Base-by-base conservation (phyloP, 1,284 basidiomycete species). In the Schizopora paradoxa region DNA sequence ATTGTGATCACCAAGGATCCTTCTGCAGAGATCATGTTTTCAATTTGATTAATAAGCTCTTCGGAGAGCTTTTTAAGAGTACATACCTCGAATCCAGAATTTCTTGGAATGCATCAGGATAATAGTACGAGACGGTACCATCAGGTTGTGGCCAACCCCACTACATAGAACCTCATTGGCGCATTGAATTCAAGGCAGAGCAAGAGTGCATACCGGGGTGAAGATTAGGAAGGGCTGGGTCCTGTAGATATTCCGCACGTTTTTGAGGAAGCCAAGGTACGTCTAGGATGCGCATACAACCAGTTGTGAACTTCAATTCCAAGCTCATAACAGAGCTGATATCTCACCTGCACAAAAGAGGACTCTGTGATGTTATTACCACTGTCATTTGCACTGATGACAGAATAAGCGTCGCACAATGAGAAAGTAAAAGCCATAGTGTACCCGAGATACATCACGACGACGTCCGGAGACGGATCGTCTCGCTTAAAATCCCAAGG, bases 121-220 rank as follows among this genome's bases (percentile, higher is more conserved):
- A 79, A 56, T 79, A 79, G 41, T 74, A 66, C 25, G 58, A 56
- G 37, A 72, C 59, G 13, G 61, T 63, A 1, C 72, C 75, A 45
- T 74, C 72, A 1, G 73, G 61, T 43, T 62, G 69, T 1, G 76
- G 76, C 76, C 77, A 79, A 13, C 76, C 74, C 73, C 75, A 77
- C 72, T 74, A 45, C 5, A 33, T 10, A 35, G 19, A 19, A 14
- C 22, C 10, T 35, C 10, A 16, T 4, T 10, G 22, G 4, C 7
- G 7, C 4, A 35, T 16, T 19, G 8, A 7, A 2, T 35, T 10
- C 10, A 11, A 19, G 48, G 54, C 19, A 22, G 29, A 11, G 14
- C 8, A 47, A 31, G 4, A 33, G 18, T 19, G 53, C 64, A 23
- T 43, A 77, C 73, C 0, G 77, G 74, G 7, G 76, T 76, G 55